Percentiles rank a stretch among this genome's conserved stretches.
Evolutionary conservation across 352 stramenopile species (phyloP).

Genomic region (Plasmopara halstedii): DNA sequence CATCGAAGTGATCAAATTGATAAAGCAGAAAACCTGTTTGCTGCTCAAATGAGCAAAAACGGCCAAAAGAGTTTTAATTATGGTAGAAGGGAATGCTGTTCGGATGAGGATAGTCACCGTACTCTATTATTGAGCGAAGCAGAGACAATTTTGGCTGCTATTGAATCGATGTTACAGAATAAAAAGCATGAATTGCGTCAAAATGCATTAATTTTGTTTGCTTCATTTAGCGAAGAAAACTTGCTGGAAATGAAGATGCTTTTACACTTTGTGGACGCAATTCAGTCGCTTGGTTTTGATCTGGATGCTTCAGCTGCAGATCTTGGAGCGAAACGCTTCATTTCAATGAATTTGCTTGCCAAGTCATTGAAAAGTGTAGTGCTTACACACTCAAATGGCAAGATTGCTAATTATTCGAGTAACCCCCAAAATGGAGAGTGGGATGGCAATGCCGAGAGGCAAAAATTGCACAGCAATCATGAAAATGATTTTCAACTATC

Average conservation of each 20-base stretch:
- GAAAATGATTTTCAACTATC: slow-evolving; percentile 8
- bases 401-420: not conserved
- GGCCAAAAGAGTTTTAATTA: slow-evolving; percentile 13
- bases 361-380: slow-evolving; percentile 48
- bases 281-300: slow-evolving; percentile 73
- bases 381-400: slow-evolving; percentile 6
- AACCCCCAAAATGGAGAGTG: slow-evolving; percentile 18
- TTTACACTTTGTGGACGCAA: slow-evolving; percentile 50
- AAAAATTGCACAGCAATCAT: slow-evolving; percentile 15
- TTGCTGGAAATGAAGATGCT: slow-evolving; percentile 68
- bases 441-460: slow-evolving; percentile 12
- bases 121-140: slow-evolving; percentile 18
- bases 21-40: slow-evolving; percentile 72
- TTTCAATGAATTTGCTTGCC: slow-evolving; percentile 59
- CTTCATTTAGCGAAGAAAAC: slow-evolving; percentile 55
- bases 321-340: slow-evolving; percentile 66
- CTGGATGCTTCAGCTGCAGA: slow-evolving; percentile 69
- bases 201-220: slow-evolving; percentile 55
- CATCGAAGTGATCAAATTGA: slow-evolving; percentile 52
- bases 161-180: slow-evolving; percentile 28
- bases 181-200: slow-evolving; percentile 12
- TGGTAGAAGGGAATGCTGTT: slow-evolving; percentile 3
- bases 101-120: slow-evolving; percentile 13
- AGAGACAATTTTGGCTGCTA: slow-evolving; percentile 20
- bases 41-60: slow-evolving; percentile 10